Percentiles rank a stretch among this genome's conserved stretches.
Evolutionary conservation across 192 early-diverging fungal species (phyloP).

Genomic region (Dissophora ornata): DNA sequence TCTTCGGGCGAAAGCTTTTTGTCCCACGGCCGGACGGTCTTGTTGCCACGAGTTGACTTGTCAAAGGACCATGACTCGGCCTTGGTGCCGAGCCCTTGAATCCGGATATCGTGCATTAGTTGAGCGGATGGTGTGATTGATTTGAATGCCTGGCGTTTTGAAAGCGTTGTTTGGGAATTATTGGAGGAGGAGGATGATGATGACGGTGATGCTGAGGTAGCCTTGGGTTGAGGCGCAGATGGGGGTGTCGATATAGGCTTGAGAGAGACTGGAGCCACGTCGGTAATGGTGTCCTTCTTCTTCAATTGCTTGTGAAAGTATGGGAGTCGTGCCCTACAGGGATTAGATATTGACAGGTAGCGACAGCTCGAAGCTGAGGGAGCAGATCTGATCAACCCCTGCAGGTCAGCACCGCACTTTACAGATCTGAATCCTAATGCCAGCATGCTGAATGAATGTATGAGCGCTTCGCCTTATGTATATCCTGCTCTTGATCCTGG

Average conservation of each 20-base stretch:
- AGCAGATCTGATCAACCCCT: slow-evolving; percentile 2
- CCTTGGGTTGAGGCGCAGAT: not conserved
- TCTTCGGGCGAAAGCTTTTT: slow-evolving; percentile 28
- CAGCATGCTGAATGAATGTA: slow-evolving; percentile 1
- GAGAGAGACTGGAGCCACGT: not conserved
- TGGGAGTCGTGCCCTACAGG: slow-evolving; percentile 11
- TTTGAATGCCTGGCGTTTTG: slow-evolving; percentile 43
- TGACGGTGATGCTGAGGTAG: not conserved
- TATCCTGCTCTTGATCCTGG: too few species aligned
- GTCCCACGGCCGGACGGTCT: slow-evolving; percentile 51
- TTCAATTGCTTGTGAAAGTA: slow-evolving; percentile 42
- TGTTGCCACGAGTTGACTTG: slow-evolving; percentile 31
- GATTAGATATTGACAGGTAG: slow-evolving; percentile 15
- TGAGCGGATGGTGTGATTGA: slow-evolving; percentile 36
- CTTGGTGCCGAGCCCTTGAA: slow-evolving; percentile 36
- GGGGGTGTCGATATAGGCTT: slow-evolving; percentile 1
- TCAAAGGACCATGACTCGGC: slow-evolving; percentile 46
- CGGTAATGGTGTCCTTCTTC: slow-evolving; percentile 21
- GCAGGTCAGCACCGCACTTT: not conserved
- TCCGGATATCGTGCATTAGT: slow-evolving; percentile 44
- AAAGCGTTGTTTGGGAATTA: not conserved
- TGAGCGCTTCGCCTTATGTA: not conserved
- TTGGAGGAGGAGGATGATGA: not conserved
- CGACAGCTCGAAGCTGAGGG: not conserved
- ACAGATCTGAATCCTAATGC: not conserved